Conservation (phyloP, 1,284 basidiomycete genomes). For the Afroboletus lepidellus region DNA sequence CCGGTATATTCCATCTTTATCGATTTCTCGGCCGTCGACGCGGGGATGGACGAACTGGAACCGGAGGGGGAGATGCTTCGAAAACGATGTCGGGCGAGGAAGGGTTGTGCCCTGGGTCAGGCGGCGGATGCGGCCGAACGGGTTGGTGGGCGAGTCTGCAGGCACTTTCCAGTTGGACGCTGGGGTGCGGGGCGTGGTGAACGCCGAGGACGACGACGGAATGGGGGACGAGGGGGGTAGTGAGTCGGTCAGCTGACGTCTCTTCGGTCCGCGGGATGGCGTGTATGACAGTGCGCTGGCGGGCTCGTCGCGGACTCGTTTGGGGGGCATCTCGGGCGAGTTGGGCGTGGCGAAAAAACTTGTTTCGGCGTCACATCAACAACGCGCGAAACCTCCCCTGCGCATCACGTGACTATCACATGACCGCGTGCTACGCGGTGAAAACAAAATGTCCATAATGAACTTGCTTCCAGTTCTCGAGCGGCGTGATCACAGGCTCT, state of each 20-base stretch:
- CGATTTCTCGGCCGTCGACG: slow-evolving; percentile 21
- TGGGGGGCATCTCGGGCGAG: slow-evolving; percentile 25
- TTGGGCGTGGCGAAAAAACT: background rate
- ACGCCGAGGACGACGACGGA: slow-evolving; percentile 24
- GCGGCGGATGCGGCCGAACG: slow-evolving; percentile 48
- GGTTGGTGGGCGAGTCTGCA: slow-evolving; percentile 55
- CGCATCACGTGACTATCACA: slow-evolving; percentile 23
- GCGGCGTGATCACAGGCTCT: too few species aligned
- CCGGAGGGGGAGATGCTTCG: slow-evolving; percentile 61
- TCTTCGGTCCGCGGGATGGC: slow-evolving; percentile 31
- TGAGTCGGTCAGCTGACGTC: slow-evolving; percentile 24
- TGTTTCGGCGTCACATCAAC: slow-evolving; percentile 13
- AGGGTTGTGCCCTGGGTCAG: slow-evolving; percentile 35
- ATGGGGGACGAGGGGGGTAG: slow-evolving; percentile 32
- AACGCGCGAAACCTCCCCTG: slow-evolving; percentile 12
- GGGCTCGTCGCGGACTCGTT: slow-evolving; percentile 24
- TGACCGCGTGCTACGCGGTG: slow-evolving; percentile 13
- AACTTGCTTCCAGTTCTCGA: too few species aligned
- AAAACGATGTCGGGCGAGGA: slow-evolving; percentile 47
- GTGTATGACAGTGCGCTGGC: slow-evolving; percentile 21
- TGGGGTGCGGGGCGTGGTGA: slow-evolving; percentile 30
- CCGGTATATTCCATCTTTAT: slow-evolving; percentile 53
- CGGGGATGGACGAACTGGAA: slow-evolving; percentile 53
- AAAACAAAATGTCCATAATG: too few species aligned
- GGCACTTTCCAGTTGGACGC: slow-evolving; percentile 34